These are phyloP conservation scores for Endothia cerciana DNA, from an alignment of 2,329 filamentous ascomycete genomes.

Conservation along the genomic window DNA sequence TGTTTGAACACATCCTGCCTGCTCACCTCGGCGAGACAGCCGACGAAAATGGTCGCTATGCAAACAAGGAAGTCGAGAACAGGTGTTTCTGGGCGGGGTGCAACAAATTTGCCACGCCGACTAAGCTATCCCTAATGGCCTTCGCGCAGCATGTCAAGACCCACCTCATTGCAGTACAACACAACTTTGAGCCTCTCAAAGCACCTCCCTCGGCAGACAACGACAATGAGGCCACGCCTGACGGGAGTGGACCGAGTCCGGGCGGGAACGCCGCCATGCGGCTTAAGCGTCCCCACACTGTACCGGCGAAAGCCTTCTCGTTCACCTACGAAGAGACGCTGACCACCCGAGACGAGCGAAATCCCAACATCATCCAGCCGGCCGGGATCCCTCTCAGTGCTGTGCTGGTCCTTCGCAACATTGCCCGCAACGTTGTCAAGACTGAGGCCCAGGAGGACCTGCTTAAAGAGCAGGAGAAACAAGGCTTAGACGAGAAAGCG, in stretches of 20 bases:
- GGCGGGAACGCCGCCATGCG: slow-evolving; percentile 36
- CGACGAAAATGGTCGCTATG: slow-evolving; percentile 59
- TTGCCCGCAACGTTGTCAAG: slow-evolving; percentile 70
- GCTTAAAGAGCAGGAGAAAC: slow-evolving; percentile 50
- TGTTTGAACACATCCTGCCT: slow-evolving; percentile 73
- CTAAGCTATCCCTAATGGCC: slow-evolving; percentile 51
- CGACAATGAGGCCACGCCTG: slow-evolving; percentile 26
- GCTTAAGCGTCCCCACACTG: slow-evolving; percentile 51
- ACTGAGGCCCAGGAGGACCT: slow-evolving; percentile 61
- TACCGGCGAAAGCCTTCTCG: slow-evolving; percentile 59
- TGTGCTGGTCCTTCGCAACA: slow-evolving; percentile 76
- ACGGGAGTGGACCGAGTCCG: slow-evolving; percentile 31
- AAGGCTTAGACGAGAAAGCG: slow-evolving; percentile 48
- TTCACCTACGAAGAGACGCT: slow-evolving; percentile 61
- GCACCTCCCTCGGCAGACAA: neutral
- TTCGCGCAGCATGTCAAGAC: slow-evolving; percentile 70
- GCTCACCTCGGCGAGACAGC: slow-evolving; percentile 64
- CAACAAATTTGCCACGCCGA: slow-evolving; percentile 54
- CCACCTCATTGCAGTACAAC: slow-evolving; percentile 57
- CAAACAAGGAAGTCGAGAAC: slow-evolving; percentile 56
- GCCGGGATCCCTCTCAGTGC: slow-evolving; percentile 80
- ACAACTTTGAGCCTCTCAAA: slow-evolving; percentile 31
- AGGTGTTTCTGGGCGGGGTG: slow-evolving; percentile 72
- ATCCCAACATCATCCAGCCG: slow-evolving; percentile 64
- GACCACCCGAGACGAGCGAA: slow-evolving; percentile 59